Evolutionary conservation across 2,329 filamentous ascomycete genomes (phyloP), one percentile per base, ranked within the genome.

Genomic region (Chaetomiaceae sp.): DNA sequence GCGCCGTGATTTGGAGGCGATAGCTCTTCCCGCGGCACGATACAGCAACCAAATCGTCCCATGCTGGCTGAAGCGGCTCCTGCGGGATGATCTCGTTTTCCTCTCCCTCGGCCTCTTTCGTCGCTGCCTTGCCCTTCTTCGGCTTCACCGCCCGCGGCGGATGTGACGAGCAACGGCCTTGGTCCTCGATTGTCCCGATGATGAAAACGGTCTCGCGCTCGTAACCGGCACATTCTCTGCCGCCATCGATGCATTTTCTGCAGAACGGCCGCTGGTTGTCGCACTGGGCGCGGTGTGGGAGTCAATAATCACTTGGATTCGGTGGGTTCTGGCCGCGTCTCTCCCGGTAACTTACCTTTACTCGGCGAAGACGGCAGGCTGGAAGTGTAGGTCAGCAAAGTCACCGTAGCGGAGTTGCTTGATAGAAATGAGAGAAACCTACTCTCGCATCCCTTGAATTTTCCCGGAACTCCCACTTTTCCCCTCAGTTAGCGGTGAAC

Each of bases 141-240:
- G 25, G 66, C 48, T 69, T 70, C 48, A 75, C 69, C 54, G 74
- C 76, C 7, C 75, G 69, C 5, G 73, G 74, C 3, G 79, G 79
- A 53, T 82, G 79, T 2, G 78, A 81, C 38, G 78, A 78, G 48
- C 80, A 80, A 29, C 79, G 74, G 10, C 79, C 79, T 53, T 73
- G 76, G 54, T 74, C 75, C 53, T 79, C 70, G 33, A 70, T 71
- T 2, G 79, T 82, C n/a, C 78, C 79, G 34, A 80, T 77, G 64
- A 86, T 83, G 67, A 86, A 86, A 51, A 85, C 76, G 14, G 77
- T 77, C 62, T 84, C 77, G 34, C 79, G 73, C 62, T 83, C 76
- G 65, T 86, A 87, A 34, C 83, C 83, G 61, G 48, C 84, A 61
- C 83, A 86, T 53, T 75, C 66, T 40, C 80, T 72, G 20, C 80